Percentiles rank a stretch among this genome's conserved stretches.
Evolutionary conservation across 305 asterid species (phyloP).

Genomic region (Fraxinus sp.): DNA sequence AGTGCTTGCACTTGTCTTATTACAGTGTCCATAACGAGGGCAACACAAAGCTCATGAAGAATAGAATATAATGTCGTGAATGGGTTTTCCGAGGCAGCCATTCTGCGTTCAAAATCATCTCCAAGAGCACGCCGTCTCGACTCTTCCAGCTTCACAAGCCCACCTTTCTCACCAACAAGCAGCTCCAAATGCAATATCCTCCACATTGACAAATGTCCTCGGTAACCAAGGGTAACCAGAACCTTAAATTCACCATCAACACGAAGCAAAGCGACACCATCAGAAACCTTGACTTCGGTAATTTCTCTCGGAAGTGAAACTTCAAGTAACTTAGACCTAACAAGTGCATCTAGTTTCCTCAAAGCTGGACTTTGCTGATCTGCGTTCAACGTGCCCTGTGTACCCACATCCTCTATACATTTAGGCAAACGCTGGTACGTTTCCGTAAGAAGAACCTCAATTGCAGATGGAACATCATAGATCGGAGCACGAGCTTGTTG

Average conservation of each 20-base stretch:
- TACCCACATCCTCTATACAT: slow-evolving; percentile 89
- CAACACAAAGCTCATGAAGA: slow-evolving; percentile 91
- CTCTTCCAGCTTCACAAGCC: slow-evolving; percentile 84
- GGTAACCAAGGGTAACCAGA: slow-evolving; percentile 94
- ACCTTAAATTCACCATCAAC: slow-evolving; percentile 96
- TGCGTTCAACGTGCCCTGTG: slow-evolving; percentile 61
- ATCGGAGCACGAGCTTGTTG: slow-evolving; percentile 99
- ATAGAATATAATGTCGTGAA: slow-evolving; percentile 70
- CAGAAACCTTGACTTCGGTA: slow-evolving; percentile 66
- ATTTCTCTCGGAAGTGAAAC: slow-evolving; percentile 82
- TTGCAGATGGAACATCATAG: slow-evolving; percentile 95
- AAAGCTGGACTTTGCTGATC: slow-evolving; percentile 80
- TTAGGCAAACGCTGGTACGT: slow-evolving; percentile 81
- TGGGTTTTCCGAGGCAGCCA: slow-evolving; percentile 90
- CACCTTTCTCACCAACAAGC: slow-evolving; percentile 91
- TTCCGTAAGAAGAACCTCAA: slow-evolving; percentile 86
- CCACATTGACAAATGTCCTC: slow-evolving; percentile 98
- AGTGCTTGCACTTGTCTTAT: slow-evolving; percentile 90
- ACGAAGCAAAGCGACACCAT: slow-evolving; percentile 83
- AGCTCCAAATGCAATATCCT: slow-evolving; percentile 94
- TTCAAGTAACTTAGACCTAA: slow-evolving; percentile 85
- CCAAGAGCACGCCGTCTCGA: slow-evolving; percentile 90
- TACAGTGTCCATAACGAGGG: slow-evolving; percentile 97
- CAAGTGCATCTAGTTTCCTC: slow-evolving; percentile 80
- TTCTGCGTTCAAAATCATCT: slow-evolving; percentile 97